These are phyloP conservation scores for Pythium scleroteichum DNA, from an alignment of 352 stramenopile species.

Conservation along the genomic window DNA sequence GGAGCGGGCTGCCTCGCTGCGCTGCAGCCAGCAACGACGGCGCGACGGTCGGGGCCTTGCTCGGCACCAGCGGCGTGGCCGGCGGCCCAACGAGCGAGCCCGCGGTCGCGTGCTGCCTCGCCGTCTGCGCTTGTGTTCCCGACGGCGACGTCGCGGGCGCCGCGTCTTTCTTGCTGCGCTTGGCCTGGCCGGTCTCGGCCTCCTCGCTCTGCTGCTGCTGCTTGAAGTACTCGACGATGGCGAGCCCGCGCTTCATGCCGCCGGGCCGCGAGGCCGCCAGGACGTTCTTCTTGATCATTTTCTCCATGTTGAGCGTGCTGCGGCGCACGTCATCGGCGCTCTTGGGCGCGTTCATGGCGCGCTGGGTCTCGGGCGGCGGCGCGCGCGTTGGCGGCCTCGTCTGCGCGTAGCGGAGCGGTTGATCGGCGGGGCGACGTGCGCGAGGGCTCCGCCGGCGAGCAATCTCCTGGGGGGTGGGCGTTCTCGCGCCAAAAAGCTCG, in stretches of 20 bases:
- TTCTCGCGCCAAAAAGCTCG: no score
- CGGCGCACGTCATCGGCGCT: conserved; percentile 55
- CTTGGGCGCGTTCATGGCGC: conserved; percentile 15
- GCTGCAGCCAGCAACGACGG: conserved; percentile 4
- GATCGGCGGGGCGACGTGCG: no score
- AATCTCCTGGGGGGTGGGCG: no score
- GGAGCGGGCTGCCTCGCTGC: conserved; percentile 20
- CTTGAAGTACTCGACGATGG: conserved; percentile 77
- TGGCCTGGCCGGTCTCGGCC: conserved; percentile 8
- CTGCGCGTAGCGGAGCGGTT: no score
- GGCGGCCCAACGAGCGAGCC: conserved; percentile 20
- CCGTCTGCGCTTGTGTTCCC: neutral
- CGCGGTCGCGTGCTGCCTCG: neutral
- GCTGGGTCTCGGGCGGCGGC: neutral
- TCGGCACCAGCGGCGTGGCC: conserved; percentile 20
- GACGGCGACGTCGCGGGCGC: neutral
- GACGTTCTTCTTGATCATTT: conserved; percentile 88
- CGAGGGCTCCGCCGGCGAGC: no score
- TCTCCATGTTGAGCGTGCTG: conserved; percentile 80
- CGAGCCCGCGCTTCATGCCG: conserved; percentile 64
- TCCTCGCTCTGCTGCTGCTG: conserved; percentile 44
- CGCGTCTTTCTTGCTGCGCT: conserved; percentile 26
- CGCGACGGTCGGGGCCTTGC: neutral
- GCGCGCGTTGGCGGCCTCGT: no score
- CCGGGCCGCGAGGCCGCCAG: conserved; percentile 43